Conservation (phyloP, 2,329 filamentous ascomycete species). For the Nakataea oryzae region DNA sequence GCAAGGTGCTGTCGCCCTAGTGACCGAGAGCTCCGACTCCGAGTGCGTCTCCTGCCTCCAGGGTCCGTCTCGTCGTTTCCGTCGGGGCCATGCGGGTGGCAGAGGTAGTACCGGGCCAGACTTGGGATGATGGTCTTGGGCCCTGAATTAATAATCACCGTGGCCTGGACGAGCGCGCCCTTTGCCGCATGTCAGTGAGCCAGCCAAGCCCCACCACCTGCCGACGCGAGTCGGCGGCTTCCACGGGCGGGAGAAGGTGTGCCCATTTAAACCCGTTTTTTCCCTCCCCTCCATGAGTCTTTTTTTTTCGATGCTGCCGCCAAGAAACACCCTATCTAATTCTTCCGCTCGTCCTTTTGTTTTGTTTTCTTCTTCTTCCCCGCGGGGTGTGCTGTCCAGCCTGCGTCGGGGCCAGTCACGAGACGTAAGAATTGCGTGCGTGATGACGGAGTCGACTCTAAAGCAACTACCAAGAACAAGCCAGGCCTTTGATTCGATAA, state of each 20-base stretch:
- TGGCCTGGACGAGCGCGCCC: no score
- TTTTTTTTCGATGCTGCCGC: not conserved
- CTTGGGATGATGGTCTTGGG: not conserved
- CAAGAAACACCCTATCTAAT: not conserved
- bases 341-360: not conserved
- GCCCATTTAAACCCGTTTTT: not conserved
- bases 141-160: not conserved
- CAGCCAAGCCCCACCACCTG: not conserved
- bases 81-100: not conserved
- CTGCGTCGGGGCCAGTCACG: not conserved
- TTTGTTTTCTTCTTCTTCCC: not conserved
- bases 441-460: slow-evolving; percentile 10
- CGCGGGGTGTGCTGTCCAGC: no score
- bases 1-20: not conserved
- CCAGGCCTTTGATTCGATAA: slow-evolving; percentile 1
- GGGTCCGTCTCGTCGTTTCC: not conserved
- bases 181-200: not conserved
- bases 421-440: slow-evolving; percentile 9
- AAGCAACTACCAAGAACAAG: not conserved
- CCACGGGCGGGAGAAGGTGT: not conserved
- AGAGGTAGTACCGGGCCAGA: not conserved
- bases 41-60: not conserved
- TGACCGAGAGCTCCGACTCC: not conserved
- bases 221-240: not conserved
- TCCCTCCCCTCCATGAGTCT: not conserved